phyloP scores from a whole-genome alignment of 78 protist genomes.

The Dictyostelium purpureum region DNA sequence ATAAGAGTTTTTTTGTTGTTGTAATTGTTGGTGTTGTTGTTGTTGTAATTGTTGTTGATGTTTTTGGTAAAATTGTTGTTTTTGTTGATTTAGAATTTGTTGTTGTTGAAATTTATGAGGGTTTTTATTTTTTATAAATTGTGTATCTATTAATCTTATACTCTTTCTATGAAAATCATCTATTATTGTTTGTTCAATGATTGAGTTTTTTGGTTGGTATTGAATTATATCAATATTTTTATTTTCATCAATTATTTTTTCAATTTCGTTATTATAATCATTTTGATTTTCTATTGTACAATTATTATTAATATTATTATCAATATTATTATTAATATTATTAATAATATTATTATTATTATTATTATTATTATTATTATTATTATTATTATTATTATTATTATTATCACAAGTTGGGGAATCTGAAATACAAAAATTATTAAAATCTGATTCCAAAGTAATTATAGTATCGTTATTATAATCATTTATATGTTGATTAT shows the following conservation, averaged over 20 bases:
- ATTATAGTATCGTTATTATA: neutral
- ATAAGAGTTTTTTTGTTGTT: neutral
- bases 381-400: neutral
- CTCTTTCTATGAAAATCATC: neutral
- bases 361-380: neutral
- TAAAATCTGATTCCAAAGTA: neutral
- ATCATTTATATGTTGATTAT: neutral
- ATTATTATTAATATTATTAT: neutral
- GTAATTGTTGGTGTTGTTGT: neutral
- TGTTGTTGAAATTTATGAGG: neutral
- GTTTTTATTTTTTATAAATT: neutral
- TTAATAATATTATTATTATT: neutral
- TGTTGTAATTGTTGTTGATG: neutral
- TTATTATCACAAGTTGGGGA: too few relatives aligned
- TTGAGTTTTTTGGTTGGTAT: neutral
- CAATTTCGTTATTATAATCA: neutral
- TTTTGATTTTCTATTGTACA: too few relatives aligned
- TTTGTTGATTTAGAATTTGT: too few relatives aligned
- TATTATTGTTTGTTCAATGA: neutral
- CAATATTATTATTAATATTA: neutral
- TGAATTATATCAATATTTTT: too few relatives aligned
- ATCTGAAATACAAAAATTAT: too few relatives aligned
- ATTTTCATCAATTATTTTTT: neutral
- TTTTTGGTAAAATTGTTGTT: neutral
- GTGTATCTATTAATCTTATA: neutral